A percentile compares a stretch with the other conserved stretches of the same genome.
These are phyloP conservation scores for Hydnomerulius pinastri DNA, from an alignment of 768 basidiomycete species.

Conservation along the genomic window DNA sequence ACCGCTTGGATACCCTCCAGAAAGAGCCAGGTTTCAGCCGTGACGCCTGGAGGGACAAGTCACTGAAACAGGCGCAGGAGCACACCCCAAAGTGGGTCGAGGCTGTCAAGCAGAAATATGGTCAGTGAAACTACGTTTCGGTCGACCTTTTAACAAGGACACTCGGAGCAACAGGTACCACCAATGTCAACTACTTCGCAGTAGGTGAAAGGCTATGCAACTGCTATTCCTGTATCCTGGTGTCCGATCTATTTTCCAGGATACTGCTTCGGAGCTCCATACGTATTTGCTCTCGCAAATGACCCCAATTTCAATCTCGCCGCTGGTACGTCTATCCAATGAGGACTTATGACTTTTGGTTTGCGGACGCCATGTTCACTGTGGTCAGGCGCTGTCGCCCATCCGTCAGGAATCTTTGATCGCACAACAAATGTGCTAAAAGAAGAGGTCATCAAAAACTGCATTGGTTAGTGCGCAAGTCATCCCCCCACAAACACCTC, in stretches of 20 bases:
- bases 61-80: slow-evolving; percentile 37
- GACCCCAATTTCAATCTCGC: slow-evolving; percentile 41
- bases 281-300: slow-evolving; percentile 46
- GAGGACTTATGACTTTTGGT: no score
- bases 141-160: slow-evolving; percentile 6
- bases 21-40: slow-evolving; percentile 40
- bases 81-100: slow-evolving; percentile 53
- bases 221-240: no score
- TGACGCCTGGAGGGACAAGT: slow-evolving; percentile 43
- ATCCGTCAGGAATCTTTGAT: slow-evolving; percentile 41
- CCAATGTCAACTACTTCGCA: slow-evolving; percentile 43
- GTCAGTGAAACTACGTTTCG: slow-evolving; percentile 29
- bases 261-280: slow-evolving; percentile 62
- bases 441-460: slow-evolving; percentile 47
- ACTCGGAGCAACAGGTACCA: slow-evolving; percentile 11
- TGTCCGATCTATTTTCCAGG: no score
- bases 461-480: slow-evolving; percentile 42
- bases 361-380: no score
- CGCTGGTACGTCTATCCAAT: slow-evolving; percentile 40
- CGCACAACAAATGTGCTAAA: slow-evolving; percentile 33
- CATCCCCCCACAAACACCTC: neutral
- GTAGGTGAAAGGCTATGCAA: slow-evolving; percentile 51
- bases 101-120: slow-evolving; percentile 49
- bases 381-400: slow-evolving; percentile 54
- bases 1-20: slow-evolving; percentile 45